Evolutionary conservation across 1,284 basidiomycete genomes (phyloP).

Genomic region (Entoloma clypeatum): DNA sequence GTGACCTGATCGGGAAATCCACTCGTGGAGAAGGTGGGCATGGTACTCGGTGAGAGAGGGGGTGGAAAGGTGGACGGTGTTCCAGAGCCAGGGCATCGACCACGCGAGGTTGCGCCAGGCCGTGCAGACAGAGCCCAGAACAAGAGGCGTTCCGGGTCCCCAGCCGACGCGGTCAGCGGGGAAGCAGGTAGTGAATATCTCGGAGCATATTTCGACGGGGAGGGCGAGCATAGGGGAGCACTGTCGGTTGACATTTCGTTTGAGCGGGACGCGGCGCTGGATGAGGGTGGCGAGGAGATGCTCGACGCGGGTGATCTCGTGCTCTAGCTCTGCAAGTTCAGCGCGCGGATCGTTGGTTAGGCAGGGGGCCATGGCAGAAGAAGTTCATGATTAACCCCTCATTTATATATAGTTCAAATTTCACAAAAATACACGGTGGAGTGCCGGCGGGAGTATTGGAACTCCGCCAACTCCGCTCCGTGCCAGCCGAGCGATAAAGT

Average conservation of each 20-base stretch:
- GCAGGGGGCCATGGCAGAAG: neutral
- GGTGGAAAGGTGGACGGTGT: slow-evolving; percentile 12
- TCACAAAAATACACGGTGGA: no score
- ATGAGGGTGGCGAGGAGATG: slow-evolving; percentile 14
- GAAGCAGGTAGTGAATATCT: slow-evolving; percentile 19
- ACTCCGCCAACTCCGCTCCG: slow-evolving; percentile 13
- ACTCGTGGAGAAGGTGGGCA: slow-evolving; percentile 16
- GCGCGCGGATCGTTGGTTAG: slow-evolving; percentile 14
- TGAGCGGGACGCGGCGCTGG: slow-evolving; percentile 16
- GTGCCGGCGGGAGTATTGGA: no score
- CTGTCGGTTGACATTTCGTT: slow-evolving; percentile 17
- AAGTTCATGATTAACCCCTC: slow-evolving; percentile 1
- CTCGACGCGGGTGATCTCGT: slow-evolving; percentile 15
- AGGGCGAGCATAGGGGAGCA: slow-evolving; percentile 17
- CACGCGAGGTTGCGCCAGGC: slow-evolving; percentile 20
- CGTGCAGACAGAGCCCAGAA: slow-evolving; percentile 17
- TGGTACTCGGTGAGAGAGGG: slow-evolving; percentile 11
- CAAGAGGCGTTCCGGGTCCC: slow-evolving; percentile 11
- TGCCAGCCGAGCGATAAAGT: no score
- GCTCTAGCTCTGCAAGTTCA: slow-evolving; percentile 18
- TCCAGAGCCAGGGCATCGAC: slow-evolving; percentile 22
- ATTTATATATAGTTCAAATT: no score
- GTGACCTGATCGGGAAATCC: slow-evolving; percentile 16
- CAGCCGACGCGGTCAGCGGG: slow-evolving; percentile 4
- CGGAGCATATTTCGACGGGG: slow-evolving; percentile 18